A percentile compares a stretch with the other conserved stretches of the same genome.
Evolutionary conservation across 805 yeast genomes (phyloP).

Genomic region (Candida silvicultrix): DNA sequence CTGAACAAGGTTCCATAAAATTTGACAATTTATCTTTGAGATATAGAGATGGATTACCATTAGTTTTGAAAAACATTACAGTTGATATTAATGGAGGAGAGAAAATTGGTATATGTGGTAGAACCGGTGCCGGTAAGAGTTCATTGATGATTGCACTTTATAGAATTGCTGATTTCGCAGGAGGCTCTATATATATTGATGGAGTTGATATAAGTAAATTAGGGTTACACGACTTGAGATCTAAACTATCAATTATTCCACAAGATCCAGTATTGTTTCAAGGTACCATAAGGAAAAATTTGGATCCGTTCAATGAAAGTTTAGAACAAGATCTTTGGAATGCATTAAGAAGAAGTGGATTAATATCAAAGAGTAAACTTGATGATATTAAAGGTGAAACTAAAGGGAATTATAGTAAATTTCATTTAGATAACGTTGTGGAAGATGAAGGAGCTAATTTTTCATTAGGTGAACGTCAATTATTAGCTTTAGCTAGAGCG

Average conservation of each 20-base stretch:
- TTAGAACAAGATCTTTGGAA: slow-evolving; percentile 53
- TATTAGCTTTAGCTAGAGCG: slow-evolving; percentile 66
- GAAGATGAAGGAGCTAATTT: slow-evolving; percentile 68
- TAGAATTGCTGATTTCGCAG: slow-evolving; percentile 48
- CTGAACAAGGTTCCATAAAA: slow-evolving; percentile 40
- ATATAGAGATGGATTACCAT: slow-evolving; percentile 45
- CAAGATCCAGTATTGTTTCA: slow-evolving; percentile 73
- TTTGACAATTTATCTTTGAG: slow-evolving; percentile 41
- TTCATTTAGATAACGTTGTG: slow-evolving; percentile 53
- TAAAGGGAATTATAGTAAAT: slow-evolving; percentile 37
- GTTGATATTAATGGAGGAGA: slow-evolving; percentile 41
- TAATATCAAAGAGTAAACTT: slow-evolving; percentile 34
- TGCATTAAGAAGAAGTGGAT: slow-evolving; percentile 53
- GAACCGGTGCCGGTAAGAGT: slow-evolving; percentile 61
- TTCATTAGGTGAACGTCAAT: slow-evolving; percentile 67
- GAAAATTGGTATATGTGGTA: slow-evolving; percentile 54
- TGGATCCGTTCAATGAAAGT: slow-evolving; percentile 59
- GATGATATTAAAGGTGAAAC: slow-evolving; percentile 15
- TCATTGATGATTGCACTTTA: slow-evolving; percentile 54
- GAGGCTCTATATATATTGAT: slow-evolving; percentile 54
- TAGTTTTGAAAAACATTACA: slow-evolving; percentile 38
- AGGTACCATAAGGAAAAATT: slow-evolving; percentile 59
- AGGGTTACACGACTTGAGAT: slow-evolving; percentile 57
- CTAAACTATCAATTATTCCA: slow-evolving; percentile 62
- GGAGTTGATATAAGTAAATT: slow-evolving; percentile 53